A percentile compares a stretch with the other conserved stretches of the same genome.
Conservation (phyloP, 768 basidiomycete genomes). For the Cystobasidium tubakii region DNA sequence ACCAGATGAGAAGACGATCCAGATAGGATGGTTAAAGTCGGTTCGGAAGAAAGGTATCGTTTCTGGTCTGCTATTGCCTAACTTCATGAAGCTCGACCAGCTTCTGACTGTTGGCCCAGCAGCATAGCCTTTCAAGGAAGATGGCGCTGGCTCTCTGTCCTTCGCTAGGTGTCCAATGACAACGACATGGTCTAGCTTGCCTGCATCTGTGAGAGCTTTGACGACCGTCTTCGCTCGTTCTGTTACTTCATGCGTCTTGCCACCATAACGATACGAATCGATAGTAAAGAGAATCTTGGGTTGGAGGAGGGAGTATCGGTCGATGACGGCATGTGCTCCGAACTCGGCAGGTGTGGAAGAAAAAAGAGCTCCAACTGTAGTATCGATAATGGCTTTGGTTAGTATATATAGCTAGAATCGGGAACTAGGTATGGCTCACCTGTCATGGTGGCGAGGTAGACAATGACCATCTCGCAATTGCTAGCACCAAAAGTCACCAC, state of each 20-base stretch:
- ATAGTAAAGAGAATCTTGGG: slow-evolving; percentile 27
- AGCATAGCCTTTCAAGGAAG: background rate
- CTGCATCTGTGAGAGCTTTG: slow-evolving; percentile 19
- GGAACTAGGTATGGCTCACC: background rate
- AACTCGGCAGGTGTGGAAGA: slow-evolving; percentile 21
- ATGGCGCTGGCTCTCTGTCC: background rate
- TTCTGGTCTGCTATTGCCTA: background rate
- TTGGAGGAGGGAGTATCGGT: slow-evolving; percentile 19
- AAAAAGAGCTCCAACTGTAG: slow-evolving; percentile 14
- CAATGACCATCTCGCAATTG: slow-evolving; percentile 27
- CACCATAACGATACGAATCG: slow-evolving; percentile 16
- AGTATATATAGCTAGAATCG: too few relatives aligned
- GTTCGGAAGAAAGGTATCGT: slow-evolving; percentile 2
- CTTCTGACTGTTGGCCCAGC: background rate
- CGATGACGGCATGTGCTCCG: slow-evolving; percentile 20
- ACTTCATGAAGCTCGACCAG: slow-evolving; percentile 1
- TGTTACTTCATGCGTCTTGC: slow-evolving; percentile 18
- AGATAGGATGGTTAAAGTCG: slow-evolving; percentile 13
- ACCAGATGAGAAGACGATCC: slow-evolving; percentile 28
- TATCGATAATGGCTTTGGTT: too few relatives aligned
- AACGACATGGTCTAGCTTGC: slow-evolving; percentile 17
- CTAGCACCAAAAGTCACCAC: slow-evolving; percentile 23
- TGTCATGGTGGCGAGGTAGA: slow-evolving; percentile 9
- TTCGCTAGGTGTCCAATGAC: slow-evolving; percentile 18
- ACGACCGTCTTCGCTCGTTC: slow-evolving; percentile 10